Conservation (phyloP, 345 rosid genomes). For the Viola odorata region DNA sequence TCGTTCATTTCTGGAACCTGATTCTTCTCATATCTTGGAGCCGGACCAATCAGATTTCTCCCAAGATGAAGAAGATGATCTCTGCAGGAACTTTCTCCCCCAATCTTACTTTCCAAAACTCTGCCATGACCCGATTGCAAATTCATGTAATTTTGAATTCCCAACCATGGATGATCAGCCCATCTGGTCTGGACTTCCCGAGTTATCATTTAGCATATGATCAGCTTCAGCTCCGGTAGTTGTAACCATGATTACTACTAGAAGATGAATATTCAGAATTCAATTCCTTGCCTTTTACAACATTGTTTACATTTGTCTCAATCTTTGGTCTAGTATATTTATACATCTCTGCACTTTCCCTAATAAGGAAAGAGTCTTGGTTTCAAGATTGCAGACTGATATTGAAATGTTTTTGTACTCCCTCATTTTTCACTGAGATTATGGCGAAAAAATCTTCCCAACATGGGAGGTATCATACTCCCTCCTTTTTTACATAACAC, state of each 20-base stretch:
- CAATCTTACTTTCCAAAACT: constrained; percentile 26
- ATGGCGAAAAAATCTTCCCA: no score
- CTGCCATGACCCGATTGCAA: constrained; percentile 20
- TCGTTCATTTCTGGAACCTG: constrained; percentile 34
- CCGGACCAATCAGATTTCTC: constrained; percentile 41
- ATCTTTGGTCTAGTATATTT: no score
- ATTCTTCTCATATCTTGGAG: constrained; percentile 35
- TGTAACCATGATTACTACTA: not conserved
- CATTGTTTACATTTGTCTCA: no score
- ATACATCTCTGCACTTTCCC: no score
- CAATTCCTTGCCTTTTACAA: no score
- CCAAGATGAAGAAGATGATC: constrained; percentile 40
- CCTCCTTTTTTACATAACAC: no score
- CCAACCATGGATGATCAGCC: constrained; percentile 41
- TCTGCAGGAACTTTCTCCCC: constrained; percentile 26
- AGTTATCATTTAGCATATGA: constrained; percentile 9
- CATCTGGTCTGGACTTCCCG: constrained; percentile 47
- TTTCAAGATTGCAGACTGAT: no score
- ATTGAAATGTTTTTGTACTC: no score
- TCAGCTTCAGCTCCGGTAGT: not conserved
- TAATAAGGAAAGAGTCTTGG: no score
- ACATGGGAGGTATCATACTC: no score
- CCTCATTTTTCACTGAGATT: no score
- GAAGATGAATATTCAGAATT: not conserved
- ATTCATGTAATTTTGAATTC: constrained; percentile 39